phyloP scores from a whole-genome alignment of 768 basidiomycete species.

The Exsudoporus frostii region DNA sequence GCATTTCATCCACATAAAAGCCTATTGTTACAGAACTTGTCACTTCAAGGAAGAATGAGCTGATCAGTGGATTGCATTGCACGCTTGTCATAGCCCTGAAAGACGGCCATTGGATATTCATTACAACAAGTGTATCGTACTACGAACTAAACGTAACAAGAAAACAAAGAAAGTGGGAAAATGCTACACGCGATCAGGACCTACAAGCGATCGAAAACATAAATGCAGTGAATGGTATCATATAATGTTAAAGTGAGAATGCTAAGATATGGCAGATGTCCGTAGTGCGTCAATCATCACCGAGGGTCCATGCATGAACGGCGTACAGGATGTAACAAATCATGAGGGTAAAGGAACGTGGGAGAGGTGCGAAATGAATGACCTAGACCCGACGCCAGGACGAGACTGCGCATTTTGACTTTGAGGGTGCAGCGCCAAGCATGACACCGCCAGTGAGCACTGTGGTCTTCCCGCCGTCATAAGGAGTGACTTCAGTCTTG shows the following conservation, averaged over 20 bases:
- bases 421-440: slow-evolving; percentile 56
- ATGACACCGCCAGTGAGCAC: slow-evolving; percentile 86
- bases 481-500: slow-evolving; percentile 79
- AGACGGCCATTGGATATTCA: slow-evolving; percentile 7
- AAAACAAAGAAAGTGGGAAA: slow-evolving; percentile 22
- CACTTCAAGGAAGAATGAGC: no score
- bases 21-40: no score
- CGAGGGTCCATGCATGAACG: slow-evolving; percentile 20
- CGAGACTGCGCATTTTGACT: slow-evolving; percentile 31
- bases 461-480: slow-evolving; percentile 85
- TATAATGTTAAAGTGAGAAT: slow-evolving; percentile 32
- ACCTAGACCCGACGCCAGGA: slow-evolving; percentile 61
- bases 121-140: slow-evolving; percentile 33
- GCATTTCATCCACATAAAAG: no score
- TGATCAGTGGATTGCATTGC: no score
- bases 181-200: slow-evolving; percentile 31
- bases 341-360: slow-evolving; percentile 27
- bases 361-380: slow-evolving; percentile 5
- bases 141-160: slow-evolving; percentile 17
- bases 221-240: slow-evolving; percentile 30
- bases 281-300: slow-evolving; percentile 29
- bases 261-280: slow-evolving; percentile 31
- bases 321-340: slow-evolving; percentile 21
- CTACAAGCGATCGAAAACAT: slow-evolving; percentile 22
- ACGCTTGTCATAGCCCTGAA: background rate